phyloP scores from a whole-genome alignment of 805 yeast species.

The Candida lessepsii region DNA sequence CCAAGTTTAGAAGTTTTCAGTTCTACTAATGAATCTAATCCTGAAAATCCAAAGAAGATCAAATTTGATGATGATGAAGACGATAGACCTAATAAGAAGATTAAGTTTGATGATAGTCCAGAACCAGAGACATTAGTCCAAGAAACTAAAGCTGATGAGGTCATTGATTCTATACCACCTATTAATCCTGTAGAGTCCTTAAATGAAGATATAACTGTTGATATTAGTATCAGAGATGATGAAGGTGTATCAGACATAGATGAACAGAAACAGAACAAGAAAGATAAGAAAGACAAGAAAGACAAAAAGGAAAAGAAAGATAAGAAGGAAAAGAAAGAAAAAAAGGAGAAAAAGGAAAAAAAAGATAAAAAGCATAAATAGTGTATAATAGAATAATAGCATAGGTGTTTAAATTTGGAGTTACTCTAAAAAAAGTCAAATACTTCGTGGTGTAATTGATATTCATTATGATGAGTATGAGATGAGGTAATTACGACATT shows the following conservation, averaged over 20 bases:
- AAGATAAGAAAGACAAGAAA: slow-evolving; percentile 22
- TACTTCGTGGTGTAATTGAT: too few relatives aligned
- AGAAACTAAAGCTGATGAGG: slow-evolving; percentile 17
- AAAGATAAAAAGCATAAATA: slow-evolving; percentile 17
- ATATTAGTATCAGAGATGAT: slow-evolving; percentile 9
- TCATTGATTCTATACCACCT: neutral
- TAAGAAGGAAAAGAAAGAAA: slow-evolving; percentile 22
- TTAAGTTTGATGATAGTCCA: slow-evolving; percentile 25
- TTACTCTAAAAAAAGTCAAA: too few relatives aligned
- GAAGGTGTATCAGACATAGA: slow-evolving; percentile 8
- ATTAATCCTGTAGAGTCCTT: neutral
- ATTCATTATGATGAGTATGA: too few relatives aligned
- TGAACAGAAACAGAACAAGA: slow-evolving; percentile 21
- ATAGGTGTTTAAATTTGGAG: too few relatives aligned
- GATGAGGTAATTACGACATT: too few relatives aligned
- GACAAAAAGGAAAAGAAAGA: slow-evolving; percentile 24
- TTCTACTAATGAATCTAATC: neutral
- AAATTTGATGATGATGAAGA: slow-evolving; percentile 25
- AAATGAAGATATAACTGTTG: slow-evolving; percentile 3
- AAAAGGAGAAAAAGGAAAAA: slow-evolving; percentile 21
- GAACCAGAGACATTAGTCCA: slow-evolving; percentile 15
- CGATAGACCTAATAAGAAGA: slow-evolving; percentile 21
- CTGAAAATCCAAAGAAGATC: slow-evolving; percentile 23
- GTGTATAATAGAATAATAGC: slow-evolving; percentile 1
- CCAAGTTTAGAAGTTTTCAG: slow-evolving; percentile 37